Percentiles rank a stretch among this genome's conserved stretches.
Evolutionary conservation across 139 green algal species (phyloP).

Genomic region (Coelastrella sp.): DNA sequence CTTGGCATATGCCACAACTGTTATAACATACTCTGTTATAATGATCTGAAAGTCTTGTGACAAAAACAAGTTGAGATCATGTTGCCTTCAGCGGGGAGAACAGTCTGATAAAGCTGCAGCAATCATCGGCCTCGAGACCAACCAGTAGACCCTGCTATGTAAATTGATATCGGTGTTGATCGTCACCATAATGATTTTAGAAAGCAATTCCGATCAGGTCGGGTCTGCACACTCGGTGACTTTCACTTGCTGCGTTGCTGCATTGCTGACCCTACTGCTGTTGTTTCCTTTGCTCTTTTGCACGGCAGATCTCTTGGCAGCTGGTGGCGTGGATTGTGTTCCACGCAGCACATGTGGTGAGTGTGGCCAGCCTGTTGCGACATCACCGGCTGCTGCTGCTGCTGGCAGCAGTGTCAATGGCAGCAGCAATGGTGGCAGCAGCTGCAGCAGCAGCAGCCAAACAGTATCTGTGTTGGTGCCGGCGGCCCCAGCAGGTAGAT

Average conservation of each 20-base stretch:
- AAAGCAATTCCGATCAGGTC: too few relatives aligned
- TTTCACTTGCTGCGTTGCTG: too few relatives aligned
- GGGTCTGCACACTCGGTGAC: too few relatives aligned
- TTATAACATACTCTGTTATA: neutral
- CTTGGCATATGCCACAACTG: too few relatives aligned
- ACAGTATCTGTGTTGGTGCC: neutral
- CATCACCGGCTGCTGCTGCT: neutral
- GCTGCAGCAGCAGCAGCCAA: neutral
- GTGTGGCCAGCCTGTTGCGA: constrained; percentile 14
- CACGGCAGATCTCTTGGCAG: constrained; percentile 25
- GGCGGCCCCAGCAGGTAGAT: neutral
- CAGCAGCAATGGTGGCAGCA: neutral
- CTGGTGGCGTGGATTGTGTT: constrained; percentile 36
- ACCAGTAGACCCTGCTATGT: too few relatives aligned
- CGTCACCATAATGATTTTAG: too few relatives aligned
- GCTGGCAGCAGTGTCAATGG: too few relatives aligned
- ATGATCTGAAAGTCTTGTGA: neutral
- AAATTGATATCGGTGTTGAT: too few relatives aligned
- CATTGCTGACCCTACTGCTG: neutral
- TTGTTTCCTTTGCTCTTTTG: neutral
- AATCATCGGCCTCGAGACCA: too few relatives aligned
- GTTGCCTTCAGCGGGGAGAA: too few relatives aligned
- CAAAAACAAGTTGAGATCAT: too few relatives aligned
- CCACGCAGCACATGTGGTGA: constrained; percentile 40
- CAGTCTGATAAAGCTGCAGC: too few relatives aligned